Evolutionary conservation across 139 green algal genomes (phyloP).

Genomic region (Chlamydomonas sp.): DNA sequence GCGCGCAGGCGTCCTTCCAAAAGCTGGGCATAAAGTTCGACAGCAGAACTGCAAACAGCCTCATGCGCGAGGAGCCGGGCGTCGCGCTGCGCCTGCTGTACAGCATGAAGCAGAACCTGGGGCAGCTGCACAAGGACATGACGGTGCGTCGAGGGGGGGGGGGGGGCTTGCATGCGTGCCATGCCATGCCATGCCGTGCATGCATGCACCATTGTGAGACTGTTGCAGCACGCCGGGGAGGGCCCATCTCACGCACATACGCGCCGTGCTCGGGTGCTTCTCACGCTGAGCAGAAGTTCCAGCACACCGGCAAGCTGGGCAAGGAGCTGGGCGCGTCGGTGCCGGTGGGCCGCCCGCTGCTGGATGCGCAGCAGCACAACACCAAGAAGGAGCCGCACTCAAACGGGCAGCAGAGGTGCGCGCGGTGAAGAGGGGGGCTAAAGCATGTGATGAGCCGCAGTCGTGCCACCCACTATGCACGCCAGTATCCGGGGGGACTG

Average conservation of each 20-base stretch:
- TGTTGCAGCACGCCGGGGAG: too few species aligned
- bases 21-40: conserved; percentile 53
- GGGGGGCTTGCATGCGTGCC: too few species aligned
- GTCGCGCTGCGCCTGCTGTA: conserved; percentile 53
- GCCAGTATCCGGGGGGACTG: too few species aligned
- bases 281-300: conserved; percentile 29
- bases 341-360: conserved; percentile 34
- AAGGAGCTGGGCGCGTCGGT: conserved; percentile 27
- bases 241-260: too few species aligned
- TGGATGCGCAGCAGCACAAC: conserved; percentile 46
- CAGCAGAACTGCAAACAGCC: conserved; percentile 37
- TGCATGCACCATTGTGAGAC: too few species aligned
- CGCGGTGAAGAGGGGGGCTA: too few species aligned
- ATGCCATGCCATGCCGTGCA: too few species aligned
- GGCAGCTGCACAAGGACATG: conserved; percentile 36
- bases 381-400: conserved; percentile 24
- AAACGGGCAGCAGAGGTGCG: too few species aligned
- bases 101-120: conserved; percentile 47
- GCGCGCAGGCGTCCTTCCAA: conserved; percentile 41
- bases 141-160: conserved; percentile 20
- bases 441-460: too few species aligned
- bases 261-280: too few species aligned
- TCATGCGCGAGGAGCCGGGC: conserved; percentile 57
- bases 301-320: conserved; percentile 33
- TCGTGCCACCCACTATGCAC: too few species aligned